phyloP scores from a whole-genome alignment of 2,329 filamentous ascomycete genomes.

The Sarocladiaceae sp. region DNA sequence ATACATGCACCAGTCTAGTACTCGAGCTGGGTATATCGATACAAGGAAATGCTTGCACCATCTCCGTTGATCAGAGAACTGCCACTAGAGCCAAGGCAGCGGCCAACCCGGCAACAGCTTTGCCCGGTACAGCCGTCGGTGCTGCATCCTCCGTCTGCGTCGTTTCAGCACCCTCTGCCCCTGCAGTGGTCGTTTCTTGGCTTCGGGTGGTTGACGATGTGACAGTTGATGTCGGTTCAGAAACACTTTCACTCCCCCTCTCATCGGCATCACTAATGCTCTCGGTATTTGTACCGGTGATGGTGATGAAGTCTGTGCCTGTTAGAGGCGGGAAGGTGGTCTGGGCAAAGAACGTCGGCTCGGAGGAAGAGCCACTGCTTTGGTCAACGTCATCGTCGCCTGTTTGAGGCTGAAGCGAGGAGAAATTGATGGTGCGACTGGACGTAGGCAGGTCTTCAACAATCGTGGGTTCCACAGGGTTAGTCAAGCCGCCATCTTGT shows the following conservation, averaged over 20 bases:
- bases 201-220: not conserved
- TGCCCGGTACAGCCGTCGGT: not conserved
- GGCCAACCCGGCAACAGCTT: not conserved
- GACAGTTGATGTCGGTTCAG: not conserved
- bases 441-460: slow-evolving; percentile 3
- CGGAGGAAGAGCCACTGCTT: not conserved
- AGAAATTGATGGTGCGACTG: slow-evolving; percentile 6
- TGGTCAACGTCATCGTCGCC: not conserved
- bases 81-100: not conserved
- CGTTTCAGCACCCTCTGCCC: not conserved
- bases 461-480: not conserved
- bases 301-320: slow-evolving; percentile 5
- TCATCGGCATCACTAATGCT: not conserved
- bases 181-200: not conserved
- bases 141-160: not conserved
- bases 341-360: slow-evolving; percentile 1
- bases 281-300: not conserved
- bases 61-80: not conserved
- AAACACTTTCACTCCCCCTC: no score
- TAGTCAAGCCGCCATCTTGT: not conserved
- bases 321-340: slow-evolving; percentile 4
- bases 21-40: not conserved
- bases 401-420: not conserved
- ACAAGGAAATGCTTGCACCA: not conserved
- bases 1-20: no score